Evolutionary conservation across 1,284 basidiomycete species (phyloP), one percentile per base, ranked within the genome.

Genomic region (Boletus semigastroideus): DNA sequence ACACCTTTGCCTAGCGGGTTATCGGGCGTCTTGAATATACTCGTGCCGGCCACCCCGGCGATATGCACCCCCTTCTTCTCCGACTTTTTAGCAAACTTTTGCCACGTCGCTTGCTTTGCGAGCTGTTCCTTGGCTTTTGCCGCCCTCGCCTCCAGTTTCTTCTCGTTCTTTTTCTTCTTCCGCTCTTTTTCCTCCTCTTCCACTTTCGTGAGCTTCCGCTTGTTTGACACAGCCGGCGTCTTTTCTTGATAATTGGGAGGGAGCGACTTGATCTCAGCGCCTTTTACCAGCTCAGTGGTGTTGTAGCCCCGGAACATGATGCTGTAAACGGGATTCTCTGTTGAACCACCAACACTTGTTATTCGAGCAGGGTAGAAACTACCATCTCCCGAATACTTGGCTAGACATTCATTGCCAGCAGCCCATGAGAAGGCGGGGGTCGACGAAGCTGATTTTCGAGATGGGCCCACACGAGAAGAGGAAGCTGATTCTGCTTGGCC

Each of bases 91-190:
- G 95, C 91, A 77, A 99, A 99, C 75, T 93, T 94, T 74, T 98
- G 92, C 96, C 96, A 99, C 19, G 87, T 87, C 58, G 83, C 84
- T 76, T 98, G 92, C 74, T 96, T 96, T 54, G 82, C 80, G 46
- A 79, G 81, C 72, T 95, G 92, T 66, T 96, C 94, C 68, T 93
- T 91, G 10, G 93, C 87, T 72, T 96, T 96, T 17, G 85, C 83
- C 40, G 92, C 90, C 64, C 86, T 86, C 8, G 76, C 81, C 74
- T 94, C 92, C 53, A 93, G 68, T 74, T 97, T 97, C 78, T 96
- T 97, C 75, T 98, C 95, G 65, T 94, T 97, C 76, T 92, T 93
- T 77, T 90, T 92, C 78, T 94, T 94, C 80, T 94, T 96, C 73
- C 77, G 79, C 64, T 93, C 93, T 70, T 86, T 84, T 74, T 94